A percentile compares a stretch with the other conserved stretches of the same genome.
These are phyloP conservation scores for Scytalidium lignicola DNA, from an alignment of 2,329 filamentous ascomycete genomes.

Conservation along the genomic window DNA sequence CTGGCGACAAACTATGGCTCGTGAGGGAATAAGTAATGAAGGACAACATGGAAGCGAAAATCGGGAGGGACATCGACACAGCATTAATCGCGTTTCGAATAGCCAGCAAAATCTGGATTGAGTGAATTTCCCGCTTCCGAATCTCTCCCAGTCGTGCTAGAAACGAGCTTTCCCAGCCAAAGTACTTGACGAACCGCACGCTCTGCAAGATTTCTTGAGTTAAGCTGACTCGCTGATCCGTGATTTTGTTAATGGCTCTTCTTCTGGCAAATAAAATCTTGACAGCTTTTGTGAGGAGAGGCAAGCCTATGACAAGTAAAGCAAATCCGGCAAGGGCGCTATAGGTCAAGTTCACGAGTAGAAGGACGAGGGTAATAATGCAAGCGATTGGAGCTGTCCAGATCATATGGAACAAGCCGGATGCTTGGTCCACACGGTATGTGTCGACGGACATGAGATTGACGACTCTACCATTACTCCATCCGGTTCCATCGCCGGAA, in stretches of 20 bases:
- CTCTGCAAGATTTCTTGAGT: constrained; percentile 90
- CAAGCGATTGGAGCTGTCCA: constrained; percentile 83
- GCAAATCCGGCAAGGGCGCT: constrained; percentile 85
- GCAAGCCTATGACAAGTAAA: constrained; percentile 72
- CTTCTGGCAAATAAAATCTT: constrained; percentile 70
- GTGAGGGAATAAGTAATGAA: constrained; percentile 77
- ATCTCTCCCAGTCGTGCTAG: constrained; percentile 70
- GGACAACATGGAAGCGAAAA: constrained; percentile 82
- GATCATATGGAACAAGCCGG: constrained; percentile 81
- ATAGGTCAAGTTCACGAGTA: constrained; percentile 84
- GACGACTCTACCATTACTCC: constrained; percentile 87
- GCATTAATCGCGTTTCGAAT: constrained; percentile 64
- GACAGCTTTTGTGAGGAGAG: constrained; percentile 72
- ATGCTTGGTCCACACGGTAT: constrained; percentile 85
- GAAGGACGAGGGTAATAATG: constrained; percentile 70
- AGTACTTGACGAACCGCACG: constrained; percentile 93
- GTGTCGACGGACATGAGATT: constrained; percentile 96
- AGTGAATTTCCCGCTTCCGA: constrained; percentile 68
- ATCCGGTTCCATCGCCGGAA: constrained; percentile 69
- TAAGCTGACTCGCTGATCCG: constrained; percentile 83
- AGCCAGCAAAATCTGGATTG: constrained; percentile 77
- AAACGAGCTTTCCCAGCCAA: constrained; percentile 91
- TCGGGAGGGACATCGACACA: constrained; percentile 56
- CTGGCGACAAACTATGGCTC: constrained; percentile 64
- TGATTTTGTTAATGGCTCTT: constrained; percentile 83